These are phyloP conservation scores for Pleurotus eryngii DNA, from an alignment of 768 basidiomycete species.

Conservation along the genomic window DNA sequence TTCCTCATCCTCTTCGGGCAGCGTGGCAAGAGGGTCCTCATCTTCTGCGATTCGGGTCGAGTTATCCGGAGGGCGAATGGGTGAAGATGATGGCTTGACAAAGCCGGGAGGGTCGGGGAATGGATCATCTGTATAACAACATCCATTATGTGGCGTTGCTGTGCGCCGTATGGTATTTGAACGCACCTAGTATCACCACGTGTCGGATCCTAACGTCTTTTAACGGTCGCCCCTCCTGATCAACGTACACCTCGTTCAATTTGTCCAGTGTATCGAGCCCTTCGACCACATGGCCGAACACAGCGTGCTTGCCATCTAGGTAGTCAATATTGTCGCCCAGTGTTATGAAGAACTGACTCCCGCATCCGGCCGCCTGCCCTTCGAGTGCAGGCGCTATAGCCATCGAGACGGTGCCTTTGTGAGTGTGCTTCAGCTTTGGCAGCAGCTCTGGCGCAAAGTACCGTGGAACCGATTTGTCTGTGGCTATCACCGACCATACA, in stretches of 20 bases:
- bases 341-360: slow-evolving; percentile 96
- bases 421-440: slow-evolving; percentile 78
- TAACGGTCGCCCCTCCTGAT: slow-evolving; percentile 85
- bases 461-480: slow-evolving; percentile 45
- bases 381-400: slow-evolving; percentile 85
- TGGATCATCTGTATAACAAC: slow-evolving; percentile 72
- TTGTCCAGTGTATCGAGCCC: slow-evolving; percentile 89
- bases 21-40: slow-evolving; percentile 79
- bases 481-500: slow-evolving; percentile 69
- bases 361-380: slow-evolving; percentile 73
- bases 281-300: slow-evolving; percentile 95
- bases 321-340: slow-evolving; percentile 90
- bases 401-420: slow-evolving; percentile 93
- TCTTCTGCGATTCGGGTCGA: slow-evolving; percentile 92
- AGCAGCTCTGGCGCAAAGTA: slow-evolving; percentile 87
- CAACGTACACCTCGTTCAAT: slow-evolving; percentile 87
- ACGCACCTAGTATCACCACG: slow-evolving; percentile 86
- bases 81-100: slow-evolving; percentile 68
- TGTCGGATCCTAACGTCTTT: slow-evolving; percentile 95
- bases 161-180: background rate
- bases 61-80: slow-evolving; percentile 78
- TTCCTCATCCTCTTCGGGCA: slow-evolving; percentile 83
- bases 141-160: no score
- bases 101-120: slow-evolving; percentile 85
- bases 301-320: slow-evolving; percentile 88